Evolutionary conservation across 345 rosid genomes (phyloP), one percentile per base, ranked within the genome.

Genomic region (Toxicodendron radicans): DNA sequence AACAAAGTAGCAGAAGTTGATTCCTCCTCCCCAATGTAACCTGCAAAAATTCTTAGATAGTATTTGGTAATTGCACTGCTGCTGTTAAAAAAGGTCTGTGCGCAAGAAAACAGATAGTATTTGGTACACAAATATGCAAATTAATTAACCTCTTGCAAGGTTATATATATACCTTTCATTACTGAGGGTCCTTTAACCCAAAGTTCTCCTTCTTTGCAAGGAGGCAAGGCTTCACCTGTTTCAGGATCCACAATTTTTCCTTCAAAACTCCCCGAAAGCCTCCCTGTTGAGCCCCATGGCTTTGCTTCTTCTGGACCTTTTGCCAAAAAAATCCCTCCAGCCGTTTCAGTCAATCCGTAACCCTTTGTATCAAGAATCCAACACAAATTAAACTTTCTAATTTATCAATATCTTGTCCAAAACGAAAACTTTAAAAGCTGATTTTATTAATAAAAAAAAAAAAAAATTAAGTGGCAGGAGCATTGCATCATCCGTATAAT

Each of bases 341-440:
- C 18, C 8, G 83, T 54, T 43, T 83, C 86, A 0, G 81, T 77
- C 56, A 77, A 32, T 17, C 86, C 86, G 57, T 83, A 79, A 14
- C 75, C 83, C 83, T 83, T 10, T 12, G 33, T 38, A 38, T 38
- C 43, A 38, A 38, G 9, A 38, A 38, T 6, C 43, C 6, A 38
- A 38, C 6, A 7, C 43, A 38, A 38, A 38, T 38, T 6, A 38
- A 0, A 8, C 43, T 38, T 38, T 35, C 8, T 38, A 38, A 35
- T 38, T 38, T 38, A 6, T 38, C 43, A 5, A 38, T 38, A 38
- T 5, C 8, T 38, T 38, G 43, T 38, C 43, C 43, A 38, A 38
- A 38, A 7, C 1, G 1, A 38, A 38, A 38, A 38, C 8, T 38
- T 38, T 38, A 38, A 38, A 5, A 38, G 1, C 7, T 38, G 9